Base-by-base conservation (phyloP, 306 rosid species). In the Castanopsis chinensis region DNA sequence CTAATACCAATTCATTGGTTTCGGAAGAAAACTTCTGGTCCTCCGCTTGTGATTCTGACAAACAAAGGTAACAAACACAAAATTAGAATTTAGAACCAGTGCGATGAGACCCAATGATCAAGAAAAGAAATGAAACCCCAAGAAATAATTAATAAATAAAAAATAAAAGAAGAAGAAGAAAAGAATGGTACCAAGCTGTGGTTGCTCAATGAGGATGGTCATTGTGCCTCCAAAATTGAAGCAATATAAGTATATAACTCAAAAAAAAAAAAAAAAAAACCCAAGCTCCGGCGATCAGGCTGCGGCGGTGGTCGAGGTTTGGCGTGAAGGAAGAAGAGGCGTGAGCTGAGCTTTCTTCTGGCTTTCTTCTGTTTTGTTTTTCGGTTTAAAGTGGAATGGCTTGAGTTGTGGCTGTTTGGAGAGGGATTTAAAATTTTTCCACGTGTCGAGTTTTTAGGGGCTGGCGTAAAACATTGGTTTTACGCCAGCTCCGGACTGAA, bases 191-290 rank as follows among this genome's bases (percentile, higher is more conserved):
- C 98, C 93, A 57, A 72, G 52, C 6, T 69, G 80, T 5, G 82
- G 81, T 27, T 91, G 91, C 17, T 84, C 91, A 57, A 91, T 61
- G 73, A 84, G 85, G 71, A 90, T 87, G 4, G 94, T 88, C 98
- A 93, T 84, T 78, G 60, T 59, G 20, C 20, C n/a, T 45, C 37
- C 30, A 74, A 73, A 60, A 1, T n/a, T 43, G 19, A 19, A 63
- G 68, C 5, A 63, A 13, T 49, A 49, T 13, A 8, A 41, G 45
- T 41, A 56, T 3, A 37, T 2, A 65, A 27, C 28, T 19, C 19
- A 56, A 55, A 21, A 12, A 8, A 13, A 45, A 41, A 4, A 32
- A 30, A n/a, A n/a, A n/a, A n/a, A n/a, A n/a, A n/a, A n/a, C n/a
- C n/a, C n/a, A n/a, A n/a, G n/a, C n/a, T n/a, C n/a, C n/a, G n/a